These are phyloP conservation scores for Thalassiosira mediterranea DNA, from an alignment of 352 stramenopile genomes.

Conservation along the genomic window DNA sequence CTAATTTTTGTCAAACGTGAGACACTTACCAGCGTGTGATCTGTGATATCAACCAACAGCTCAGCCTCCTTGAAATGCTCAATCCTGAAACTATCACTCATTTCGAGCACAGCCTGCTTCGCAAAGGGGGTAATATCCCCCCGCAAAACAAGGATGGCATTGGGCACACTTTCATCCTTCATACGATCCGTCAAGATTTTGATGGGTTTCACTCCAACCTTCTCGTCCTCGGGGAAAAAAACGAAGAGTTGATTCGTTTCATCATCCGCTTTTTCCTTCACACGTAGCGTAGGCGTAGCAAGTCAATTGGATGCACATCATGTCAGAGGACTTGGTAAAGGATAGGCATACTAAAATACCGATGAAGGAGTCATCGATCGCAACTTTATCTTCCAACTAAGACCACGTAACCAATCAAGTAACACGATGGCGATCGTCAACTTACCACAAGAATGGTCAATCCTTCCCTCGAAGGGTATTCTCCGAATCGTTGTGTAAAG, in stretches of 20 bases:
- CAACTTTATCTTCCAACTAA: no score
- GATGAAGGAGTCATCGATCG: no score
- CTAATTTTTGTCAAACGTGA: no score
- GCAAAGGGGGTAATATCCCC: conserved; percentile 96
- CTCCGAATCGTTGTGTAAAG: conserved; percentile 90
- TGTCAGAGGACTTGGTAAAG: no score
- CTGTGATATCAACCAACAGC: conserved; percentile 99
- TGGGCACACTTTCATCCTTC: conserved; percentile 95
- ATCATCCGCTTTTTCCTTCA: conserved; percentile 84
- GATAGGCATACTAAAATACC: no score
- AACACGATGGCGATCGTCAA: not conserved
- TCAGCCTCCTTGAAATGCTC: conserved; percentile 99
- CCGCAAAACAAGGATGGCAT: conserved; percentile 97
- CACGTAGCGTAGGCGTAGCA: no score
- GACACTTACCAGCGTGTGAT: conserved; percentile 99
- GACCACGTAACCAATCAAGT: conserved; percentile 10
- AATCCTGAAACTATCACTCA: conserved; percentile 86
- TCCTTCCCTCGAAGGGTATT: conserved; percentile 93
- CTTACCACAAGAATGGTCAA: conserved; percentile 93
- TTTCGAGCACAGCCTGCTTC: conserved; percentile 95
- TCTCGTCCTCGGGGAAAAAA: conserved; percentile 99
- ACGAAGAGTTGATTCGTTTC: conserved; percentile 92
- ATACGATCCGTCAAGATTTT: conserved; percentile 93
- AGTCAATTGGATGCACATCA: no score
- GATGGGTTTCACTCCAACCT: conserved; percentile 98